A percentile compares a stretch with the other conserved stretches of the same genome.
These are phyloP conservation scores for Priceomyces haplophilus DNA, from an alignment of 805 yeast genomes.

Conservation along the genomic window DNA sequence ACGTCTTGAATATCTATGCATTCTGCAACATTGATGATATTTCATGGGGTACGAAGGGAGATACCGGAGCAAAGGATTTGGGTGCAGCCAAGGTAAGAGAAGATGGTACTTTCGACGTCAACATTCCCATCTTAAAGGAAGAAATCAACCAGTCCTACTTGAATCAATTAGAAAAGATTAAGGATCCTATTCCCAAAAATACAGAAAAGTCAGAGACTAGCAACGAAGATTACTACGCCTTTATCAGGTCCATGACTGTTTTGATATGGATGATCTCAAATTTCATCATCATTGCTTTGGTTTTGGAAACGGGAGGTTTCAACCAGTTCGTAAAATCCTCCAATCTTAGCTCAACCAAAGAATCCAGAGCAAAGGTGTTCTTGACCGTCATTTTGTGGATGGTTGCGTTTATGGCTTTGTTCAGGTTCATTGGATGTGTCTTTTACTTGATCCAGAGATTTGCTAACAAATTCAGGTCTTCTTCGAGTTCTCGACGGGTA, in stretches of 20 bases:
- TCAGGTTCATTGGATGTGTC: conserved; percentile 54
- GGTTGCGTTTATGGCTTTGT: conserved; percentile 58
- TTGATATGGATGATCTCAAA: conserved; percentile 46
- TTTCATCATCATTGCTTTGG: conserved; percentile 40
- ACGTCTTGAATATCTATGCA: conserved; percentile 62
- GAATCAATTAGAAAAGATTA: conserved; percentile 51
- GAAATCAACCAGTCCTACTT: conserved; percentile 54
- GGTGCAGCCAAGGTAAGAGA: conserved; percentile 53
- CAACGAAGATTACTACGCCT: conserved; percentile 47
- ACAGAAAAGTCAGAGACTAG: conserved; percentile 24
- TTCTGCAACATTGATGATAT: conserved; percentile 71
- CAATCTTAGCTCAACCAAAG: conserved; percentile 21
- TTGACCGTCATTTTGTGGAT: conserved; percentile 58
- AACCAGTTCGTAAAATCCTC: conserved; percentile 34
- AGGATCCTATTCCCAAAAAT: conserved; percentile 37
- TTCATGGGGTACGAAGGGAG: conserved; percentile 76
- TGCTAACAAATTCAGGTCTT: conserved; percentile 19
- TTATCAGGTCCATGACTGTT: conserved; percentile 44
- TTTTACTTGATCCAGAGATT: conserved; percentile 43
- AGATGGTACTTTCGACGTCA: conserved; percentile 56
- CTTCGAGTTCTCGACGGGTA: conserved; percentile 1
- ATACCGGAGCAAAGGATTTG: conserved; percentile 54
- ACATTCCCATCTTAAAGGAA: conserved; percentile 45
- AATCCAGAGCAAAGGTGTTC: conserved; percentile 39
- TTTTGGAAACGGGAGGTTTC: conserved; percentile 43